These are phyloP conservation scores for Diaporthe velutina DNA, from an alignment of 2,329 filamentous ascomycete species.

Conservation along the genomic window DNA sequence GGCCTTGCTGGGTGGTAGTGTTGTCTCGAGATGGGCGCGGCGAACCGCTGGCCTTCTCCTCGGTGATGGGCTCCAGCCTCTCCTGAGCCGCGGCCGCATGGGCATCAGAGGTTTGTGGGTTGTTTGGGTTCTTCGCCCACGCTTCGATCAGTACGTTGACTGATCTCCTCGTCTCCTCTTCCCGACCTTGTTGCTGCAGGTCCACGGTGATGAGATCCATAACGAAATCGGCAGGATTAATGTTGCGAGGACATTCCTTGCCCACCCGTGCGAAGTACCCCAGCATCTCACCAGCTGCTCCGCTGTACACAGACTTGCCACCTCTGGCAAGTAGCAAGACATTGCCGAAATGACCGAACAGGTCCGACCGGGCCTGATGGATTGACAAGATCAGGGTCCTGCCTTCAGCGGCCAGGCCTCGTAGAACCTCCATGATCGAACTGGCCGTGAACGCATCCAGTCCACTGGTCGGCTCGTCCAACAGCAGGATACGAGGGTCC, in stretches of 20 bases:
- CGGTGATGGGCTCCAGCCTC: slow-evolving; percentile 40
- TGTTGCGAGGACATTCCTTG: slow-evolving; percentile 75
- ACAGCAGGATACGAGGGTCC: slow-evolving; percentile 77
- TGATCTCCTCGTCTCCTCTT: slow-evolving; percentile 72
- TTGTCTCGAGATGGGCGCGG: slow-evolving; percentile 52
- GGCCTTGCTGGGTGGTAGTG: slow-evolving; percentile 52
- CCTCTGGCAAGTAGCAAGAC: slow-evolving; percentile 79
- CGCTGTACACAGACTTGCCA: slow-evolving; percentile 77
- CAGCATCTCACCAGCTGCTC: slow-evolving; percentile 73
- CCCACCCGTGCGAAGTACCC: slow-evolving; percentile 72
- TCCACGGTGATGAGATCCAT: slow-evolving; percentile 83
- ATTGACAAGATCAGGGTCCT: slow-evolving; percentile 83
- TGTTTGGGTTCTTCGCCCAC: slow-evolving; percentile 58
- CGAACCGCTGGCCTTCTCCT: slow-evolving; percentile 36
- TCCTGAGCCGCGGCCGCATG: slow-evolving; percentile 37
- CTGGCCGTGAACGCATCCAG: slow-evolving; percentile 83
- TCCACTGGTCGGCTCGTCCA: slow-evolving; percentile 83
- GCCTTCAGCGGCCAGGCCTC: slow-evolving; percentile 78
- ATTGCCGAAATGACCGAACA: slow-evolving; percentile 79
- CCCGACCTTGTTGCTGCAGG: slow-evolving; percentile 73
- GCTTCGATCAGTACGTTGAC: slow-evolving; percentile 71
- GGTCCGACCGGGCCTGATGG: slow-evolving; percentile 80
- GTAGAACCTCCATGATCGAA: slow-evolving; percentile 81
- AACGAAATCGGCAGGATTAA: slow-evolving; percentile 83
- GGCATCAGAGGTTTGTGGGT: background rate